phyloP scores from a whole-genome alignment of 2,329 filamentous ascomycete species.

The Lojkania enalia region DNA sequence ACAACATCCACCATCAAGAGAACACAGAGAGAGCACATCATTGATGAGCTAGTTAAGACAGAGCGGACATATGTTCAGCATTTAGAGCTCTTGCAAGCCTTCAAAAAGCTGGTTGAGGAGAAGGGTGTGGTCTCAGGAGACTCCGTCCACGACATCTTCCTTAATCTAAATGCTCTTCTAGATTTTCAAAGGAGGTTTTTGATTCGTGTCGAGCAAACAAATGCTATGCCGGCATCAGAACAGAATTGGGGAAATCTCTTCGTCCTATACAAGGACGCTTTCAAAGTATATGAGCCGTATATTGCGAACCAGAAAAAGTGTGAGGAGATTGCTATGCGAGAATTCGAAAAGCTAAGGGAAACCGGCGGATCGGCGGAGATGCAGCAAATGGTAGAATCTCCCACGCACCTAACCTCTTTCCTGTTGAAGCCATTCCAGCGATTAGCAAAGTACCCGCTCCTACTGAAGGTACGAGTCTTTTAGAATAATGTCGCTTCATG shows the following conservation, averaged over 20 bases:
- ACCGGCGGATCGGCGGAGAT: constrained; percentile 67
- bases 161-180: constrained; percentile 92
- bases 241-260: constrained; percentile 98
- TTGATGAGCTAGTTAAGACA: constrained; percentile 89
- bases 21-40: constrained; percentile 81
- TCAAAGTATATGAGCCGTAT: constrained; percentile 93
- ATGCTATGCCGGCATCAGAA: constrained; percentile 72
- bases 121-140: constrained; percentile 87
- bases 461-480: constrained; percentile 69
- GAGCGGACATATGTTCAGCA: constrained; percentile 98
- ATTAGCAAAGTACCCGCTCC: constrained; percentile 88
- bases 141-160: constrained; percentile 88
- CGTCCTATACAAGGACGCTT: constrained; percentile 78
- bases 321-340: constrained; percentile 77
- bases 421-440: constrained; percentile 96
- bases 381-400: constrained; percentile 78
- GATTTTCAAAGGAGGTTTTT: constrained; percentile 95
- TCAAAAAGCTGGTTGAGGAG: constrained; percentile 88
- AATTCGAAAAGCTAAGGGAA: constrained; percentile 82
- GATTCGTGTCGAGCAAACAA: constrained; percentile 94
- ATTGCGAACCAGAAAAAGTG: constrained; percentile 96
- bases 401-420: constrained; percentile 87
- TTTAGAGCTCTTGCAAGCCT: constrained; percentile 86
- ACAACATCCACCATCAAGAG: constrained; percentile 56
- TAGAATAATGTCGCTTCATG: not conserved